A percentile compares a stretch with the other conserved stretches of the same genome.
phyloP scores from a whole-genome alignment of 257 asterid species.

The Anisodus tanguticus region DNA sequence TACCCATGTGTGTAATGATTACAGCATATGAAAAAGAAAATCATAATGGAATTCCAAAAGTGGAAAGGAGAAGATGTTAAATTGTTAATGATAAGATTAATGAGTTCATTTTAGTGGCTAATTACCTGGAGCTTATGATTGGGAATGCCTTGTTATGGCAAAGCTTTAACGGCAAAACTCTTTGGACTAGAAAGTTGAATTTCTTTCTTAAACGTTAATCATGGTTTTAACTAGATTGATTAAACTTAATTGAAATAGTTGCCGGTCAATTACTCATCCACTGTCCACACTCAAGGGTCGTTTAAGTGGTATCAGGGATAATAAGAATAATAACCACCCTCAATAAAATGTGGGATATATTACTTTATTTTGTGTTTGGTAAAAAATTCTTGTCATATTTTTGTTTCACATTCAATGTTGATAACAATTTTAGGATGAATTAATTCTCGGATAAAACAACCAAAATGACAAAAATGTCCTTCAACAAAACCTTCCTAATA shows the following conservation, averaged over 20 bases:
- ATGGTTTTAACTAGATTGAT: background rate
- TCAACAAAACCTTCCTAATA: background rate
- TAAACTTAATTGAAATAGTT: background rate
- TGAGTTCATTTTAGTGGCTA: conserved; percentile 24
- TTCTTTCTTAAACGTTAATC: background rate
- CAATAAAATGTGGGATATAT: background rate
- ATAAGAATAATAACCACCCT: background rate
- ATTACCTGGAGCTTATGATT: conserved; percentile 26
- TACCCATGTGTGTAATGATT: conserved; percentile 34
- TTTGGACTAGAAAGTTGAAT: background rate
- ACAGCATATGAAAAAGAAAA: conserved; percentile 24
- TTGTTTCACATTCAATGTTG: too few relatives aligned
- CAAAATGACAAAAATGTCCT: background rate
- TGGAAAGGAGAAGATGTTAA: background rate
- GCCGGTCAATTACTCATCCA: background rate
- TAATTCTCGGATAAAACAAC: too few relatives aligned
- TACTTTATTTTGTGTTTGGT: background rate
- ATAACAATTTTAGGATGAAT: too few relatives aligned
- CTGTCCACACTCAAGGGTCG: background rate
- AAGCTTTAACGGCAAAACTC: background rate
- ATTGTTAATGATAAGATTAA: conserved; percentile 3
- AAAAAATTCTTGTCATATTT: too few relatives aligned
- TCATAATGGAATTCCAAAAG: conserved; percentile 22
- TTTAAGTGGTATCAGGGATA: background rate
- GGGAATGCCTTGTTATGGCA: conserved; percentile 26